Percentiles rank a stretch among this genome's conserved stretches.
phyloP scores from a whole-genome alignment of 2,329 filamentous ascomycete species.

The Talaromyces verruculosus region DNA sequence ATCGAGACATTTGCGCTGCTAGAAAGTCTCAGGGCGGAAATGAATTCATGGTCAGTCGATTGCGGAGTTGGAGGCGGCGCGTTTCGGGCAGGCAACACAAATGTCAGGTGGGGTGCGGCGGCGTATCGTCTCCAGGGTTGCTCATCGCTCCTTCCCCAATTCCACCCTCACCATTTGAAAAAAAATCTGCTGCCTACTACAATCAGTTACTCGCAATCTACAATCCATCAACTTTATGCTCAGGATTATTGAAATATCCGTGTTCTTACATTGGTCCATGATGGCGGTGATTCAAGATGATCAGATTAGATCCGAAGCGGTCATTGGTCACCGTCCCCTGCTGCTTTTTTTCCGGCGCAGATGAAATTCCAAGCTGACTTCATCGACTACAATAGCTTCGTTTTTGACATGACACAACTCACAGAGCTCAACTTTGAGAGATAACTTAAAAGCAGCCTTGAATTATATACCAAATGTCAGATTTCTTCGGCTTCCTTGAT shows the following conservation, averaged over 20 bases:
- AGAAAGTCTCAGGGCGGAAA: background rate
- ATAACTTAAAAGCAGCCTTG: too few species aligned
- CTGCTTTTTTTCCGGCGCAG: background rate
- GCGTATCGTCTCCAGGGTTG: conserved; percentile 13
- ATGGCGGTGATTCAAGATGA: background rate
- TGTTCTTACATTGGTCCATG: background rate
- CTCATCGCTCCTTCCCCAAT: background rate
- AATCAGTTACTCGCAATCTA: too few species aligned
- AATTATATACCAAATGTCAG: background rate
- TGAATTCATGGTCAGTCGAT: background rate
- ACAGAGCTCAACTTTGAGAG: background rate
- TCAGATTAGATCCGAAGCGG: conserved; percentile 13
- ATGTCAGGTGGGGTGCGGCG: conserved; percentile 16
- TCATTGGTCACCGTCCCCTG: conserved; percentile 2
- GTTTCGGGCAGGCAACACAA: conserved; percentile 13
- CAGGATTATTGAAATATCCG: background rate
- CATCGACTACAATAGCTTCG: background rate
- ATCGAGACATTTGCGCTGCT: background rate
- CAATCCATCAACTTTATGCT: too few species aligned
- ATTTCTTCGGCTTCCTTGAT: background rate
- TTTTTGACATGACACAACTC: background rate
- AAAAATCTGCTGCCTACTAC: background rate
- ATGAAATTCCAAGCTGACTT: background rate
- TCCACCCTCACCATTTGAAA: background rate
- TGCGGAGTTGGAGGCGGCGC: background rate